Evolutionary conservation across 2,329 filamentous ascomycete species (phyloP).

Genomic region (Ophiosphaerella korrae): DNA sequence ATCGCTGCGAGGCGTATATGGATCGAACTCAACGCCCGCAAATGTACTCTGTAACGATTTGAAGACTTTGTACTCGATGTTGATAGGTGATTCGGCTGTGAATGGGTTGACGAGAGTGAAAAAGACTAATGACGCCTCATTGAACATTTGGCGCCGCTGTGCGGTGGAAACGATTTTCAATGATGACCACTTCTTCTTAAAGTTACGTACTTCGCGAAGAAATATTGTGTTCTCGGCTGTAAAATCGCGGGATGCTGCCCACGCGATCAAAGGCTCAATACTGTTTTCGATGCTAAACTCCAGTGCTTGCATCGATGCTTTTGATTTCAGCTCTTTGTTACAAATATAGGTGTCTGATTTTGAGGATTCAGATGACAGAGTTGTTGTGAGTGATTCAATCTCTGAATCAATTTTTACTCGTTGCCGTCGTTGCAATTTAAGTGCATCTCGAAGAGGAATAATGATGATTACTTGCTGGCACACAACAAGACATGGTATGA

Average conservation of each 20-base stretch:
- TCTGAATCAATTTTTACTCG: constrained; percentile 27
- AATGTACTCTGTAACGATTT: constrained; percentile 40
- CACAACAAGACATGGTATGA: constrained; percentile 43
- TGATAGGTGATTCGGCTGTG: constrained; percentile 45
- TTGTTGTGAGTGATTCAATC: constrained; percentile 34
- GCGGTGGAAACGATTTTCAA: constrained; percentile 34
- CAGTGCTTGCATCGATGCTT: constrained; percentile 44
- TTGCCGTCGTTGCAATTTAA: constrained; percentile 25
- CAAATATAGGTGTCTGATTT: constrained; percentile 28
- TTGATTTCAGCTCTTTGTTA: constrained; percentile 39
- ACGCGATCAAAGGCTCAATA: constrained; percentile 44
- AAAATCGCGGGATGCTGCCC: constrained; percentile 44
- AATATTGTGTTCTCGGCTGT: constrained; percentile 47
- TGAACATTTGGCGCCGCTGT: constrained; percentile 45
- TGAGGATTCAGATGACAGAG: constrained; percentile 22
- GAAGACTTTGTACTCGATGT: constrained; percentile 49
- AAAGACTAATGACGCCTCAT: constrained; percentile 45
- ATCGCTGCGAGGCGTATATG: constrained; percentile 36
- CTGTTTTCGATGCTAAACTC: constrained; percentile 43
- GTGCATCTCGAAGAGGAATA: constrained; percentile 41
- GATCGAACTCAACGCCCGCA: constrained; percentile 42
- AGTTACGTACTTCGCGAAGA: constrained; percentile 46
- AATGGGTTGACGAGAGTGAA: constrained; percentile 47
- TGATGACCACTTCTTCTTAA: constrained; percentile 41
- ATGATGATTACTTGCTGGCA: constrained; percentile 46